phyloP scores from a whole-genome alignment of 2,329 filamentous ascomycete species.

The Ceratocystis albifundus region DNA sequence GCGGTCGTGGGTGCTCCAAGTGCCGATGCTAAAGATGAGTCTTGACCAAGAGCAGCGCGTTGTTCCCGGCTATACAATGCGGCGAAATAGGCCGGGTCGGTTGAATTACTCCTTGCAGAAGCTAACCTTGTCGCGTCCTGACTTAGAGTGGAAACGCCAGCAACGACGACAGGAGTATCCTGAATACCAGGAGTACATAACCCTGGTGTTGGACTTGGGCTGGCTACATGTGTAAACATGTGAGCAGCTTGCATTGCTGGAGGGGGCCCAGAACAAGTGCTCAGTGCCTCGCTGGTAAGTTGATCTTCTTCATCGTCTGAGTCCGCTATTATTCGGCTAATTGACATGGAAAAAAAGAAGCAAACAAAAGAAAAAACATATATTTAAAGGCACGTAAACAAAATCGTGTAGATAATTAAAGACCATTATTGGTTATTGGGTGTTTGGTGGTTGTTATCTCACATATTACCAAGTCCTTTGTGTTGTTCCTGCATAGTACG shows the following conservation, averaged over 20 bases:
- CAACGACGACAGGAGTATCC: background rate
- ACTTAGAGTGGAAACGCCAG: background rate
- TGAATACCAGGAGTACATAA: background rate
- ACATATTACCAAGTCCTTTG: background rate
- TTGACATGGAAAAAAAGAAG: conserved; percentile 11
- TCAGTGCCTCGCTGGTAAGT: conserved; percentile 24
- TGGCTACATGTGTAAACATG: background rate
- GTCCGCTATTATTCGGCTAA: conserved; percentile 30
- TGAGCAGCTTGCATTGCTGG: background rate
- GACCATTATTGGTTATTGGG: too few species aligned
- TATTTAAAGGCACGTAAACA: background rate
- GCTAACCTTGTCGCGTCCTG: conserved; percentile 1
- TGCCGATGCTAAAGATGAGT: background rate
- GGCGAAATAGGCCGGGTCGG: conserved; percentile 39
- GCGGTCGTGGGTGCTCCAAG: background rate
- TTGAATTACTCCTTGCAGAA: conserved; percentile 30
- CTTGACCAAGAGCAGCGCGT: conserved; percentile 25
- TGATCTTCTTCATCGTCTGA: conserved; percentile 32
- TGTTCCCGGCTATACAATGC: conserved; percentile 39
- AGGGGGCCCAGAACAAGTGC: background rate
- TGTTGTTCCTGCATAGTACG: background rate
- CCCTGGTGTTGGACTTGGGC: background rate
- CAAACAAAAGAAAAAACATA: background rate
- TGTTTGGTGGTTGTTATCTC: background rate
- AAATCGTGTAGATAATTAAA: background rate